Conservation (phyloP, 2,329 filamentous ascomycete species). For the Gnomoniopsis smithogilvyi region DNA sequence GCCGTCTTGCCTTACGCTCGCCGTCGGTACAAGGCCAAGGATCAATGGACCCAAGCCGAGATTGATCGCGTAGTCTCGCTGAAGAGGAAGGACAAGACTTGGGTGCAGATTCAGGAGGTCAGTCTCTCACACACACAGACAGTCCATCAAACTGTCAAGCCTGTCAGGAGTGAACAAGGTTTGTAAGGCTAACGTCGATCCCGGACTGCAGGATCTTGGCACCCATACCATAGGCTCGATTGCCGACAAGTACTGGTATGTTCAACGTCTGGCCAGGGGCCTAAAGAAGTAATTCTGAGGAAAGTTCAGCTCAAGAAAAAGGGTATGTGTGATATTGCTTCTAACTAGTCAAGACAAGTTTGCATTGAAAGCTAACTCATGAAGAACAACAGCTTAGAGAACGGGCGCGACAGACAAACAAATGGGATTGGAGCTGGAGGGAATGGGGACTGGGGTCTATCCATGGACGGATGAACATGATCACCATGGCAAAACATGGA, state of each 20-base stretch:
- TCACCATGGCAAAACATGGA: too few relatives aligned
- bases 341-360: too few relatives aligned
- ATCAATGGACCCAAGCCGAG: neutral
- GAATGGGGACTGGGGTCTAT: too few relatives aligned
- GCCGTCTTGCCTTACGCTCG: too few relatives aligned
- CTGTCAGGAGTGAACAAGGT: neutral
- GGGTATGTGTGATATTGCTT: neutral
- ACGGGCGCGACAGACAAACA: too few relatives aligned
- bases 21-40: neutral
- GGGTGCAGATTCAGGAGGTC: neutral
- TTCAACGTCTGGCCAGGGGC: neutral
- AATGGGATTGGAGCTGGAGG: too few relatives aligned
- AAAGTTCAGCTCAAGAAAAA: neutral
- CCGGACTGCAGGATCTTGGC: neutral
- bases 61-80: neutral
- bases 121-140: neutral
- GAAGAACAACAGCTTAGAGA: too few relatives aligned
- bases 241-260: neutral
- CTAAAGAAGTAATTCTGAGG: neutral
- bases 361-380: too few relatives aligned
- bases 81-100: neutral
- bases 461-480: too few relatives aligned
- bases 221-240: neutral
- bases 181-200: neutral
- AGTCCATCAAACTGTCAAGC: neutral